These are phyloP conservation scores for Aspergillus affinis DNA, from an alignment of 495 filamentous ascomycete species.

Conservation along the genomic window DNA sequence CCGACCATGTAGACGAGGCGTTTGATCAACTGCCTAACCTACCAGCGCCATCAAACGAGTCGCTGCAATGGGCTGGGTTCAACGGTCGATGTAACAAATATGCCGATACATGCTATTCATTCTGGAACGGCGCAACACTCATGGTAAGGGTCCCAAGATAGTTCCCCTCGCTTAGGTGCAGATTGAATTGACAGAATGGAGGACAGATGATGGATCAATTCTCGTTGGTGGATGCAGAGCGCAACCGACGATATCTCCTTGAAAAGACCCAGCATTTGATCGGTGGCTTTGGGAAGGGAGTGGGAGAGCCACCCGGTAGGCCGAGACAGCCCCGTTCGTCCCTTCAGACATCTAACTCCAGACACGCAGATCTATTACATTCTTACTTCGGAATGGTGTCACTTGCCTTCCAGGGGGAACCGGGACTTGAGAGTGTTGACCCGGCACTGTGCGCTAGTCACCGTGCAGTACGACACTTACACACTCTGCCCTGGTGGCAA, in stretches of 20 bases:
- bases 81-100: slow-evolving; percentile 88
- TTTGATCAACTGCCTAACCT: slow-evolving; percentile 38
- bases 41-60: slow-evolving; percentile 26
- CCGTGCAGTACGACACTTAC: slow-evolving; percentile 41
- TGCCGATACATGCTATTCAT: slow-evolving; percentile 91
- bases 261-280: slow-evolving; percentile 88
- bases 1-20: slow-evolving; percentile 25
- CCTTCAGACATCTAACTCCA: slow-evolving; percentile 6
- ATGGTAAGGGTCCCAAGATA: slow-evolving; percentile 39
- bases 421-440: slow-evolving; percentile 62
- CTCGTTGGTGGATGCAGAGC: slow-evolving; percentile 56
- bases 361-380: slow-evolving; percentile 73
- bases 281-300: slow-evolving; percentile 85
- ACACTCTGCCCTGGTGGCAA: slow-evolving; percentile 41
- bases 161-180: background rate
- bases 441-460: slow-evolving; percentile 65
- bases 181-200: slow-evolving; percentile 7
- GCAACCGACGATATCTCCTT: slow-evolving; percentile 74
- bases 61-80: slow-evolving; percentile 63
- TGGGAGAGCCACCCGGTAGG: slow-evolving; percentile 72
- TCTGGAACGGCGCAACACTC: slow-evolving; percentile 80
- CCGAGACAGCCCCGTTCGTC: background rate
- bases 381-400: slow-evolving; percentile 84
- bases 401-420: slow-evolving; percentile 65
- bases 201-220: slow-evolving; percentile 64